Conservation (phyloP, 2,329 filamentous ascomycete species). For the Penicillium rolfsii region DNA sequence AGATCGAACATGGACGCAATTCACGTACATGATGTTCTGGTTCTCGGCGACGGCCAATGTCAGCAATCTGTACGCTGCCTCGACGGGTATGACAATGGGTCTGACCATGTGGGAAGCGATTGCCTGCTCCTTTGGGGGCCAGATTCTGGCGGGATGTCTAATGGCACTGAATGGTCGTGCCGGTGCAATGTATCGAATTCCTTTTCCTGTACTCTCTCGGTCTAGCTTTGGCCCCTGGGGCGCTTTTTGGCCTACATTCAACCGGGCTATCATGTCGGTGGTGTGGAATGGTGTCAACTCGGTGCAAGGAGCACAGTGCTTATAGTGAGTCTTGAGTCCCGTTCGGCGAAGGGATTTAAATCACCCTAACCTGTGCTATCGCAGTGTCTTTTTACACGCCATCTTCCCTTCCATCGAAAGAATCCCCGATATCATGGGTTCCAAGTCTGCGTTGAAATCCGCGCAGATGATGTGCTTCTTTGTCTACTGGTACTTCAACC, state of each 20-base stretch:
- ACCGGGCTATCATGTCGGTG: slow-evolving; percentile 50
- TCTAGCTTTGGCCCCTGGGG: slow-evolving; percentile 51
- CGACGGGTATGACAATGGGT: slow-evolving; percentile 48
- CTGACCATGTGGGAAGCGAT: slow-evolving; percentile 56
- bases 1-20: slow-evolving; percentile 48
- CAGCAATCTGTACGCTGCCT: slow-evolving; percentile 28
- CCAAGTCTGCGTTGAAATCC: slow-evolving; percentile 46
- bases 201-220: slow-evolving; percentile 49
- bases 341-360: too few relatives aligned
- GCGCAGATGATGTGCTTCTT: slow-evolving; percentile 50
- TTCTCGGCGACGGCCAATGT: slow-evolving; percentile 46
- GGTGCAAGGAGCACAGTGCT: slow-evolving; percentile 43
- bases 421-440: slow-evolving; percentile 47
- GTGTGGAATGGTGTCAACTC: slow-evolving; percentile 52
- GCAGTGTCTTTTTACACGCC: slow-evolving; percentile 47
- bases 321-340: slow-evolving; percentile 31
- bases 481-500: slow-evolving; percentile 41
- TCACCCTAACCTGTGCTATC: too few relatives aligned
- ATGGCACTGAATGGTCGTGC: slow-evolving; percentile 50
- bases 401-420: slow-evolving; percentile 47
- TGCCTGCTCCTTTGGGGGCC: slow-evolving; percentile 47
- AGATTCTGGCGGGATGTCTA: slow-evolving; percentile 37
- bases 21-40: slow-evolving; percentile 51
- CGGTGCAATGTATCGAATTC: slow-evolving; percentile 51
- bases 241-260: slow-evolving; percentile 47